Evolutionary conservation across 2,329 filamentous ascomycete genomes (phyloP), one percentile per base, ranked within the genome.

Genomic region (Lachnellula arida): DNA sequence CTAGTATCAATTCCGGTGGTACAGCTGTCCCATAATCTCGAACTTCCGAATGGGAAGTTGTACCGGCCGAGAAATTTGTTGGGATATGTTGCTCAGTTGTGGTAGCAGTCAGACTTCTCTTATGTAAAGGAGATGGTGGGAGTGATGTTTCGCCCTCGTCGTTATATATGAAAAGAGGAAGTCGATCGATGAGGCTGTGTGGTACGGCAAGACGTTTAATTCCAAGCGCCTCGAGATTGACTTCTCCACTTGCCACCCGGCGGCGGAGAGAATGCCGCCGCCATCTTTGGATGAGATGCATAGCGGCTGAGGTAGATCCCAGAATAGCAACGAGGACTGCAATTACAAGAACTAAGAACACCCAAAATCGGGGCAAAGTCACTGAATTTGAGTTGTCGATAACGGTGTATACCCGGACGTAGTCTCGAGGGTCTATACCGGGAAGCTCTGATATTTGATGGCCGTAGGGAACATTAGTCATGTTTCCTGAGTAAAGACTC

Each of bases 201-300:
- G 93, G 91, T 0, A 97, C 89, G 2, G 83, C 89, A 23, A 96
- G 74, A 14, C 88, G 82, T 67, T 90, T 93, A 63, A 97, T 89
- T 2, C 91, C 92, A 63, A 96, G 79, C 2, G 84, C 85, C 71
- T 97, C 92, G 3, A 97, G 77, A 67, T 97, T 89, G 19, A 96
- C 85, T 63, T 96, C 88, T 51, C 93, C 92, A 7, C 78, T 79
- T 56, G 83, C 78, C 15, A 97, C 86, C 12, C 91, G 84, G 48
- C 82, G 80, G 50, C 84, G 82, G 11, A 97, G 75, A 1, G 78
- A 78, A 23, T 78, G 78, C 8, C 92, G 84, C 32, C 91, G 84
- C 48, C 83, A 80, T 37, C 84, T 81, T 69, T 96, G 90, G 32
- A 94, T 75, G 22, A 86, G 76, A 64, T 94, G 91, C 88, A 94